These are phyloP conservation scores for Chimonanthus salicifolius DNA, from an alignment of 164 flowering plant species.

Conservation along the genomic window DNA sequence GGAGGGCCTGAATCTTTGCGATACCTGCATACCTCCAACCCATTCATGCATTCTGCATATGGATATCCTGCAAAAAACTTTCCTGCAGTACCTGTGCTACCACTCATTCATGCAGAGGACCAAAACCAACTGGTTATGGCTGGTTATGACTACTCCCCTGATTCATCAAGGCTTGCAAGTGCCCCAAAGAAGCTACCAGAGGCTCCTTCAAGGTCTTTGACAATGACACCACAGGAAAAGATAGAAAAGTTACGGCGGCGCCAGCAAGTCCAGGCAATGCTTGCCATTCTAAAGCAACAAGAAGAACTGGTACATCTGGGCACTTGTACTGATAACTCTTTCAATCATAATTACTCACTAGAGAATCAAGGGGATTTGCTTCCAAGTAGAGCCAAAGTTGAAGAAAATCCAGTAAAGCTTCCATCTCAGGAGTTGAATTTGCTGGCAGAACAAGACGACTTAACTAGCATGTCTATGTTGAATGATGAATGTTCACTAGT, in stretches of 20 bases:
- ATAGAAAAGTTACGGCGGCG: slow-evolving; percentile 79
- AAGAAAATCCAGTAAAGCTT: slow-evolving; percentile 28
- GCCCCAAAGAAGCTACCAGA: slow-evolving; percentile 21
- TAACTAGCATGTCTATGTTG: slow-evolving; percentile 30
- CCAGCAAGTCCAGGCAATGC: slow-evolving; percentile 84
- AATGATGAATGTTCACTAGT: slow-evolving; percentile 40
- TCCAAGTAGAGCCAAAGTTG: slow-evolving; percentile 27
- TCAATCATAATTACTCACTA: slow-evolving; percentile 18
- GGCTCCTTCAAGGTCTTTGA: slow-evolving; percentile 23
- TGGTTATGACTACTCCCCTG: slow-evolving; percentile 30
- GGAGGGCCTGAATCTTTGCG: slow-evolving; percentile 28
- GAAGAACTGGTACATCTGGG: slow-evolving; percentile 47
- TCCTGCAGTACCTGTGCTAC: slow-evolving; percentile 28
- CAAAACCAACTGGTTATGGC: slow-evolving; percentile 26
- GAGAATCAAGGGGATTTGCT: slow-evolving; percentile 29
- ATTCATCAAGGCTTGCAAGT: slow-evolving; percentile 16
- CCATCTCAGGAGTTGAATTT: slow-evolving; percentile 37
- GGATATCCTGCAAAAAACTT: slow-evolving; percentile 32
- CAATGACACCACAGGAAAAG: slow-evolving; percentile 89
- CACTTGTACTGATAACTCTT: slow-evolving; percentile 22
- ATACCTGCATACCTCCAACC: slow-evolving; percentile 30
- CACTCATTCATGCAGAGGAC: slow-evolving; percentile 26
- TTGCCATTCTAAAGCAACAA: slow-evolving; percentile 82
- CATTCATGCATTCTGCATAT: slow-evolving; percentile 24
- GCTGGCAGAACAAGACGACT: slow-evolving; percentile 43